Evolutionary conservation across 495 filamentous ascomycete species (phyloP), one percentile per base, ranked within the genome.

Genomic region (Achaetomiella virescens): DNA sequence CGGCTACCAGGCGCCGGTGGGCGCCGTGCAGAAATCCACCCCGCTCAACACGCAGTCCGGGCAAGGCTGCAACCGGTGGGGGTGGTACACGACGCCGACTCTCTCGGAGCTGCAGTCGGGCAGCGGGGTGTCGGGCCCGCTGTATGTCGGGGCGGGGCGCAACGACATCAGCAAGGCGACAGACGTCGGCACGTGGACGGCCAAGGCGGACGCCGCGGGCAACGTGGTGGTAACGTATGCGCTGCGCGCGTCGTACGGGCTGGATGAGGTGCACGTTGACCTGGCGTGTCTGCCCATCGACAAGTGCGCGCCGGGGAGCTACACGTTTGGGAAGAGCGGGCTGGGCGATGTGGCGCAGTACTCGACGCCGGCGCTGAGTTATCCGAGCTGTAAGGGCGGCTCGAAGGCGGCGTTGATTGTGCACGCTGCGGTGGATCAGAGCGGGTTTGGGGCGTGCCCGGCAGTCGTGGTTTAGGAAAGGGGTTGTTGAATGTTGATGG

Each of bases 121-220:
- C 55, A 62, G 64, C 53, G 49, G n/a, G n/a, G n/a, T 33, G 31
- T 33, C 25, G 48, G 66, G 66, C 3, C 18, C 43, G 11, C 52
- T 68, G 6, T 60, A 61, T 52, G 57, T 66, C 22, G 66, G 66
- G 48, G 66, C 66, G 6, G 66, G 66, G 27, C 25, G 42, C 33
- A 66, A 68, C 61, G 61, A 66, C 59, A 56, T 68, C 53, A 56
- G 37, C 59, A 62, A 64, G 27, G 64, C 55, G 14, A 51, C 52
- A 37, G 15, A 58, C 27, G 64, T 66, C 7, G 66, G 66, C 31
- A 57, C 21, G n/a, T 64, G 45, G 58, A 36, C 27, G 1, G 66
- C 66, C 4, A 54, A 49, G 10, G 55, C 63, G 17, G 46, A 49
- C 22, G 22, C 50, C 14, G 12, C 7, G 21, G 61, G 61, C 12